Percentiles rank a stretch among this genome's conserved stretches.
Conservation (phyloP, 345 rosid genomes). For the Angophora floribunda region DNA sequence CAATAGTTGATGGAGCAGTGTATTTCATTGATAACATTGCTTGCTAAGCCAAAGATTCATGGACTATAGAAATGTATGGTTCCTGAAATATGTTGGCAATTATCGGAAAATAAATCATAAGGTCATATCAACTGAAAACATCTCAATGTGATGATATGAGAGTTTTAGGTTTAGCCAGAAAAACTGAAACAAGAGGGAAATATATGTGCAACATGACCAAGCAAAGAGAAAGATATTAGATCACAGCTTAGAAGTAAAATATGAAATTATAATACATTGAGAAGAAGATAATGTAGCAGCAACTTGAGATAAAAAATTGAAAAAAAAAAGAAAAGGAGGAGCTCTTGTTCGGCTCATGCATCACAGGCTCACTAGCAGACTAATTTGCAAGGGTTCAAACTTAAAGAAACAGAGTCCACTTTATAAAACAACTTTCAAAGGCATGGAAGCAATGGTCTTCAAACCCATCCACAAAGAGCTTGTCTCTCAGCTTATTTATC, state of each 20-base stretch:
- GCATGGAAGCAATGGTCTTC: neutral
- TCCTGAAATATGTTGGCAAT: neutral
- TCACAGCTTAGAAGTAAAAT: neutral
- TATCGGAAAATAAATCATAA: neutral
- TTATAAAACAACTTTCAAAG: neutral
- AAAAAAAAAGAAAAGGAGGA: neutral
- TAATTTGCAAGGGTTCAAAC: neutral
- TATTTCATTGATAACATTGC: neutral
- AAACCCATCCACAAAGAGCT: neutral
- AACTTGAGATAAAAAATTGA: neutral
- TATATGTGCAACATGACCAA: neutral
- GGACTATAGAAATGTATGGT: neutral
- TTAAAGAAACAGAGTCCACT: neutral
- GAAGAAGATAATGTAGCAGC: neutral
- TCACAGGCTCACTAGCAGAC: neutral
- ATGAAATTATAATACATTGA: neutral
- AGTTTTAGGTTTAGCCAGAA: neutral
- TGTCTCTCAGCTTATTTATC: neutral
- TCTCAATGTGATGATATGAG: neutral
- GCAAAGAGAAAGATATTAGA: neutral
- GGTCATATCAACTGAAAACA: neutral
- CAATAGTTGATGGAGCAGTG: neutral
- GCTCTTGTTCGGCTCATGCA: neutral
- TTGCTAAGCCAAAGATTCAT: neutral
- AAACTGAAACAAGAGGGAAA: neutral